Conservation (phyloP, 176 grass and related monocot genomes). For the Oryza glaberrima region DNA sequence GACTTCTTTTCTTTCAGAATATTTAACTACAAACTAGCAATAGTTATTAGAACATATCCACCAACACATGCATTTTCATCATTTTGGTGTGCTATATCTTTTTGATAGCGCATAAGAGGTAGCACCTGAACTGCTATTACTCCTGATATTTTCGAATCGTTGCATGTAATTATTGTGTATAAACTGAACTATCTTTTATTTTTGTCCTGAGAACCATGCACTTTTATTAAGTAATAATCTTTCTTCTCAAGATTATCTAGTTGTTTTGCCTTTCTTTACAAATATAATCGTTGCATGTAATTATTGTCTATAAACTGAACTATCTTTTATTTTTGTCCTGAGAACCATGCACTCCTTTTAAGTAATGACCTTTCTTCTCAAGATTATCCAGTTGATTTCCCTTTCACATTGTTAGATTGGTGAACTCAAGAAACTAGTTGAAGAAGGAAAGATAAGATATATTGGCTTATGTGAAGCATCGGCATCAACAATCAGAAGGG, state of each 20-base stretch:
- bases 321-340: background rate
- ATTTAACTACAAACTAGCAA: background rate
- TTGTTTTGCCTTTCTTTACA: too few relatives aligned
- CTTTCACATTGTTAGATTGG: slow-evolving; percentile 43
- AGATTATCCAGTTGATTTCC: background rate
- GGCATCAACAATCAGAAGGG: slow-evolving; percentile 64
- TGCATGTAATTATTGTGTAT: background rate
- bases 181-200: background rate
- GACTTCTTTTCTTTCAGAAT: background rate
- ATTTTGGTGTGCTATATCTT: background rate
- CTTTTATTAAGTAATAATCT: background rate
- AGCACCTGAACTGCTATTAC: background rate
- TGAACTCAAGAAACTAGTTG: slow-evolving; percentile 70
- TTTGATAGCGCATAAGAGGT: background rate
- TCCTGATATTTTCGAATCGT: background rate
- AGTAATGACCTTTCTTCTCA: background rate
- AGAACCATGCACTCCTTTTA: background rate
- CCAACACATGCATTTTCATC: background rate
- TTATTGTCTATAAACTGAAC: background rate
- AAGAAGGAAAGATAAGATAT: slow-evolving; percentile 75
- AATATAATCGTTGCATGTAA: background rate
- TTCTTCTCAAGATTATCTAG: background rate
- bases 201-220: background rate
- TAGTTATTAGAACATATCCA: background rate
- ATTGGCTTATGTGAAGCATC: slow-evolving; percentile 69